phyloP scores from a whole-genome alignment of 495 filamentous ascomycete genomes.

The Penicillium ochrochloron region DNA sequence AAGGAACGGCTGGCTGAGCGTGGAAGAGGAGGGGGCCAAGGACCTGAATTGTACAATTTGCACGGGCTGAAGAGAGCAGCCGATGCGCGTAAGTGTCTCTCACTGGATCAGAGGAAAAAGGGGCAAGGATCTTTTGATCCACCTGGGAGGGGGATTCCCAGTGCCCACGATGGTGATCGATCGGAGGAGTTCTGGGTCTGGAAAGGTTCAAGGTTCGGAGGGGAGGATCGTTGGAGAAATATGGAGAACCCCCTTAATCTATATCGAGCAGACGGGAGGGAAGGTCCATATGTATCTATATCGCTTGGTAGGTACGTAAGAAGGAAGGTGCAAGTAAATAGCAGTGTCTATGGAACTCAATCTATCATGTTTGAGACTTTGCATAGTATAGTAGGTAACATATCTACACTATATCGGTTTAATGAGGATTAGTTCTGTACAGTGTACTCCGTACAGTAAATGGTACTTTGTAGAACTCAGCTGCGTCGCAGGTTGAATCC shows the following conservation, averaged over 20 bases:
- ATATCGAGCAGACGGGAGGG: background rate
- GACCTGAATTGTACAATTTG: background rate
- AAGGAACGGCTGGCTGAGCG: background rate
- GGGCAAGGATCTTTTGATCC: slow-evolving; percentile 9
- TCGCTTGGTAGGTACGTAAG: background rate
- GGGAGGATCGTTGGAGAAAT: background rate
- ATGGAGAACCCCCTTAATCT: slow-evolving; percentile 13
- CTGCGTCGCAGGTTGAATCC: background rate
- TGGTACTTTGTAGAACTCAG: background rate
- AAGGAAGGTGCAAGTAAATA: background rate
- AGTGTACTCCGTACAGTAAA: too few species aligned
- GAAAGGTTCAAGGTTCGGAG: background rate
- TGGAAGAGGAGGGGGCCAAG: background rate
- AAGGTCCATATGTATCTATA: background rate
- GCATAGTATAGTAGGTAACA: too few species aligned
- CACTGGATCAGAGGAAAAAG: slow-evolving; percentile 1
- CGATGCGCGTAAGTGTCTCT: background rate
- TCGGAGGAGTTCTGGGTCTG: background rate
- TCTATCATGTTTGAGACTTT: background rate
- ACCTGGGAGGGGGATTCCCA: background rate
- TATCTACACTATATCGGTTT: background rate
- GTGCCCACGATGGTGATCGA: slow-evolving; percentile 2
- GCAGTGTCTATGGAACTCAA: background rate
- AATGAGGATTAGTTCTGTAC: background rate
- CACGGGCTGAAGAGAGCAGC: slow-evolving; percentile 10